Evolutionary conservation across 495 filamentous ascomycete genomes (phyloP), one percentile per base, ranked within the genome.

Genomic region (Penicillium dipodomyicola): DNA sequence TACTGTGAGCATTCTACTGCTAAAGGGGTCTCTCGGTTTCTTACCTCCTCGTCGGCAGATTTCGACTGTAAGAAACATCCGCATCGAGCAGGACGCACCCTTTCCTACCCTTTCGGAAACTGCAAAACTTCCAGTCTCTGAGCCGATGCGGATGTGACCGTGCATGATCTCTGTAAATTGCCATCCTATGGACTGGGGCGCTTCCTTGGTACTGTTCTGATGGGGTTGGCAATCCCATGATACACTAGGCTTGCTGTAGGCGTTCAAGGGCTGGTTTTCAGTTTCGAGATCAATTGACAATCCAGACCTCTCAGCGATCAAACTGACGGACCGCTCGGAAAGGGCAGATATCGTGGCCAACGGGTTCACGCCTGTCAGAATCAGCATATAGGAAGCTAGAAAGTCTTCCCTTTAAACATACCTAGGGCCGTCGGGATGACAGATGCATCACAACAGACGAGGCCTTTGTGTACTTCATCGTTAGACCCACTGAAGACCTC

Each of bases 301-400:
- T 2, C 64, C 60, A 12, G 73, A 52, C 35, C 71, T 65, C 54
- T 64, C 56, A 6, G 74, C 70, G 44, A 83, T 77, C 3, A 70
- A 66, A 49, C 81, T 79, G 10, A 88, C 74, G 0, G 79, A 81
- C 30, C 86, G 76, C 67, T 88, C 85, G 0, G 86, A 83, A 23
- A 90, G 74, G 19, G 86, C 84, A 0, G 85, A 79, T 37, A 88
- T 87, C 3, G 85, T 90, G 15, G 84, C 87, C 54, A 87, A 81
- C n/a, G 84, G 84, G 61, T 89, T 89, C 12, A 83, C 82, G 20
- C 61, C 55, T 62, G 7, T 22, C 15, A 39, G 1, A 19, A 23
- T 48, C 7, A 48, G 45, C 14, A 39, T 15, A 17, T 15, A 30
- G 23, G 5, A 48, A n/a, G 35, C 37, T 6, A 14, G 12, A 25